These are phyloP conservation scores for Leishmania aethiopica DNA, from an alignment of 208 protist species.

Conservation along the genomic window DNA sequence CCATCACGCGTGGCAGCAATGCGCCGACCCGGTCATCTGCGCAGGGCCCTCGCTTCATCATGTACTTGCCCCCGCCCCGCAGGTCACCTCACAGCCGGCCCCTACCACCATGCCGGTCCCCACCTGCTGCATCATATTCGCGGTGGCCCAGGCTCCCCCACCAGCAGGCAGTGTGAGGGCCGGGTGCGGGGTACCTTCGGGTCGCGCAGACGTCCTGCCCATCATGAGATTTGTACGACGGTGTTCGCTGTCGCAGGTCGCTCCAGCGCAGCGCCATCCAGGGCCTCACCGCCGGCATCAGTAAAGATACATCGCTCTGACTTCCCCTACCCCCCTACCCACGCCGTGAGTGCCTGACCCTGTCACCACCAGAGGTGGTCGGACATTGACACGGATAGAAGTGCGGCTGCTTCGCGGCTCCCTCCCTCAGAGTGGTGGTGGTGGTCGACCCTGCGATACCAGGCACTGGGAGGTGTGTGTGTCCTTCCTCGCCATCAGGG, in stretches of 20 bases:
- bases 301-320: background rate
- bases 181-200: background rate
- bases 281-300: background rate
- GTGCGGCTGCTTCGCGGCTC: too few relatives aligned
- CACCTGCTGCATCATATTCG: background rate
- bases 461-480: background rate
- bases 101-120: background rate
- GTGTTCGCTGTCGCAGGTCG: background rate
- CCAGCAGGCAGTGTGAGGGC: background rate
- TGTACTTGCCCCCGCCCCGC: background rate
- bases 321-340: too few relatives aligned
- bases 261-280: too few relatives aligned
- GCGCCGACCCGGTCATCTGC: background rate
- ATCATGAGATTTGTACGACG: background rate
- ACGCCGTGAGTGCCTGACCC: background rate
- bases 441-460: background rate
- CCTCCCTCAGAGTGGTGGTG: too few relatives aligned
- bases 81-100: background rate
- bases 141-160: background rate
- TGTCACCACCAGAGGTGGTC: background rate
- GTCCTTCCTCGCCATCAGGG: background rate
- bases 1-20: background rate
- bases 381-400: background rate
- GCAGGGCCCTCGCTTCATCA: background rate
- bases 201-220: background rate